phyloP scores from a whole-genome alignment of 176 grass and related monocot species.

The Lolium perenne region DNA sequence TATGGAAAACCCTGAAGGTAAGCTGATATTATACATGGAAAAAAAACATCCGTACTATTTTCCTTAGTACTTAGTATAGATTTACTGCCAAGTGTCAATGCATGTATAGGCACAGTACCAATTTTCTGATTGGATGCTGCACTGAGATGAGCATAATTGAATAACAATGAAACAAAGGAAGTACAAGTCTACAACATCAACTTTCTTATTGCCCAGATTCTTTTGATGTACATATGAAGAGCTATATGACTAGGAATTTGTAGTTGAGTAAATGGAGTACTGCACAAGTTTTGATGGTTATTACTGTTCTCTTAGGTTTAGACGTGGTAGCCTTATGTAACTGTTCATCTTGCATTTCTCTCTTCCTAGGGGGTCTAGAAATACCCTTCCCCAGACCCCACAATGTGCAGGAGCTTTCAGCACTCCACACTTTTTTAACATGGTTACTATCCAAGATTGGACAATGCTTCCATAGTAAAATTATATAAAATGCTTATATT shows the following conservation, averaged over 20 bases:
- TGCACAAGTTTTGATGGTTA: background rate
- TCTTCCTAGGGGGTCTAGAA: no score
- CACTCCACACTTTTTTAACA: background rate
- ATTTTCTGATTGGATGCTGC: constrained; percentile 18
- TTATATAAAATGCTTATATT: background rate
- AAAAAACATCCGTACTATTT: background rate
- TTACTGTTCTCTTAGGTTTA: background rate
- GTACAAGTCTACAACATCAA: constrained; percentile 14
- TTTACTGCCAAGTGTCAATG: no score
- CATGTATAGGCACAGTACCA: background rate
- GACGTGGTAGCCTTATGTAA: background rate
- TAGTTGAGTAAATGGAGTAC: constrained; percentile 7
- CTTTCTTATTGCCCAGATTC: constrained; percentile 19
- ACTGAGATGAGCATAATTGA: constrained; percentile 33
- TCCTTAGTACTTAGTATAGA: constrained; percentile 4
- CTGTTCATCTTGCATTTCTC: constrained; percentile 27
- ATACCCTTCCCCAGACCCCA: no score
- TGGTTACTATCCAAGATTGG: background rate
- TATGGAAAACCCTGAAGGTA: constrained; percentile 77
- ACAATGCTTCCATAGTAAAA: constrained; percentile 17
- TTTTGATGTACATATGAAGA: constrained; percentile 4
- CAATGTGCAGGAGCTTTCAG: no score
- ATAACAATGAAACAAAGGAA: background rate
- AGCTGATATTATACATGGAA: background rate
- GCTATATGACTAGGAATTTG: constrained; percentile 9